Percentiles rank a stretch among this genome's conserved stretches.
These are phyloP conservation scores for Dactylellina haptotyla DNA, from an alignment of 2,329 filamentous ascomycete genomes.

Conservation along the genomic window DNA sequence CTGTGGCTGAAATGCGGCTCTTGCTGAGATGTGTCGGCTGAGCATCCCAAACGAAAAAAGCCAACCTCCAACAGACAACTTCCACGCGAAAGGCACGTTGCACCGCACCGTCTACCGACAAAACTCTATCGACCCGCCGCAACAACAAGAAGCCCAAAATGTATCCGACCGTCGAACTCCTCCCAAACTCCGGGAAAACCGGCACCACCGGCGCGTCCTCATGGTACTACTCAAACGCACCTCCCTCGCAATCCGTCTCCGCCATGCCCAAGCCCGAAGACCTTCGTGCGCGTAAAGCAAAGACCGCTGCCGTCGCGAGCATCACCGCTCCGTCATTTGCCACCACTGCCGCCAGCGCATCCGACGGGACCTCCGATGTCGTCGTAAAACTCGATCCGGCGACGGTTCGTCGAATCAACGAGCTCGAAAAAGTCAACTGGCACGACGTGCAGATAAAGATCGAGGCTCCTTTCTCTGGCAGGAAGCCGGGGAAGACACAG, in stretches of 20 bases:
- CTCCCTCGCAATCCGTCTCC: constrained; percentile 53
- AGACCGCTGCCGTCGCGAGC: constrained; percentile 29
- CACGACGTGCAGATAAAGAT: constrained; percentile 73
- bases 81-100: too few species aligned
- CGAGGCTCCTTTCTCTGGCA: constrained; percentile 27
- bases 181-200: constrained; percentile 40
- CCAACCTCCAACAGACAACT: too few species aligned
- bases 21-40: too few species aligned
- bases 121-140: neutral
- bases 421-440: constrained; percentile 82
- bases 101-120: neutral
- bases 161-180: constrained; percentile 43
- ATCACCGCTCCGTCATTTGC: neutral
- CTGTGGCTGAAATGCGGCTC: too few species aligned
- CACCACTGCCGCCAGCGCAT: neutral
- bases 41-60: too few species aligned
- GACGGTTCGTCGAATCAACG: constrained; percentile 73
- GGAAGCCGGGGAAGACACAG: constrained; percentile 64
- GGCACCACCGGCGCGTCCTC: constrained; percentile 48
- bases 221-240: constrained; percentile 53
- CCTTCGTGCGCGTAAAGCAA: constrained; percentile 43
- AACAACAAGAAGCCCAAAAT: too few species aligned
- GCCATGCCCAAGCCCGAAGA: constrained; percentile 53
- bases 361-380: neutral
- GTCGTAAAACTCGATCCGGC: constrained; percentile 38